Base-by-base conservation (phyloP, 805 yeast genomes). In the Lipomyces starkeyi region DNA sequence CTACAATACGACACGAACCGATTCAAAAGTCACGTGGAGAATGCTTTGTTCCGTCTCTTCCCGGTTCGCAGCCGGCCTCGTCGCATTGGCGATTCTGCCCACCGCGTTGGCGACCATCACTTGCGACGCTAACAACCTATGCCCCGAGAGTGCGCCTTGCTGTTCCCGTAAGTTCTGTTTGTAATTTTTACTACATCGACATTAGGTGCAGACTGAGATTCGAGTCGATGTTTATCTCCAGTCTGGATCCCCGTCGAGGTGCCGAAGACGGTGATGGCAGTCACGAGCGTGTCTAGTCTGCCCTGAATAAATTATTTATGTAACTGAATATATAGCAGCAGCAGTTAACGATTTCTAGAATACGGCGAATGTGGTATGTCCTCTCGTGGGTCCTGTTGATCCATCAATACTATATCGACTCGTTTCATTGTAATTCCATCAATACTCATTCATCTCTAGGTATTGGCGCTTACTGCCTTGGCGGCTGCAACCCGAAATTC, bases 121-220 rank as follows among this genome's bases (percentile, higher is more conserved):
- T 7, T 92, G 97, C 80, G 84, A 84, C 70, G 78, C 84, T 9
- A 81, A 86, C 11, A 68, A 74, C 17, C 74, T 82, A 3, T 93
- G 98, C 80, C 97, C 98, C 1, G 86, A 89, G 75, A 83, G 82
- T 58, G 72, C 76, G n/a, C 98, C 98, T 66, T 93, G 98, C 79
- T 93, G 98, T 78, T 86, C 91, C 13, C 88, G 73, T 65, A 53
- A 17, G 73, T 70, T 14, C n/a, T 14, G 20, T 55, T 40, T 27
- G 32, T 61, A 6, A 0, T 17, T 20, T 17, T 20, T 17, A 34
- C 35, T 29, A 13, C 14, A 9, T 37, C 43, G 43, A 37, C 17
- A 9, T 32, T 14, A n/a, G 22, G 11, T 34, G 34, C 40, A 37
- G 27, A 25, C 20, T 20, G 49, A 43, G 49, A 8, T 17, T n/a